phyloP scores from a whole-genome alignment of 78 protist genomes.

The Cavenderia fasciculata region DNA sequence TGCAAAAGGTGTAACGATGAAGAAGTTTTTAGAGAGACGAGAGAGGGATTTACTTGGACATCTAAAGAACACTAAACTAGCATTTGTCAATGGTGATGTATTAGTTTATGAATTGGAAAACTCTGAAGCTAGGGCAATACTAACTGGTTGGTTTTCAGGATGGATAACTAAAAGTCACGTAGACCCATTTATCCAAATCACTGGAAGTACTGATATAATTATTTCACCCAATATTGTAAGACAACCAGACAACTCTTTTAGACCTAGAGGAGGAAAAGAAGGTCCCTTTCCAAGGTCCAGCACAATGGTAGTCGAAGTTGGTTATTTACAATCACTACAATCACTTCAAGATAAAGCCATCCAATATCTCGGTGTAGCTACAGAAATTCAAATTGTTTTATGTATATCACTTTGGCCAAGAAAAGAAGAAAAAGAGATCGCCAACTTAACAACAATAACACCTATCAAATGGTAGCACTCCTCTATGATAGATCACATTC shows the following conservation, averaged over 20 bases:
- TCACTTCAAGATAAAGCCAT: background rate
- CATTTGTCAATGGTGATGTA: background rate
- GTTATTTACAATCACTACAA: background rate
- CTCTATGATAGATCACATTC: background rate
- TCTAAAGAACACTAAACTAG: slow-evolving; percentile 3
- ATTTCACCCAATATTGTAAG: background rate
- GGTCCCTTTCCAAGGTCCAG: slow-evolving; percentile 22
- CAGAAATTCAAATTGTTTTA: slow-evolving; percentile 5
- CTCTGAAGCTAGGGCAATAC: background rate
- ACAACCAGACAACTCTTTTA: background rate
- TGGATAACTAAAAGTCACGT: no score
- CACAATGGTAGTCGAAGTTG: slow-evolving; percentile 15
- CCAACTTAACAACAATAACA: background rate
- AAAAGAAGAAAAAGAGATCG: no score
- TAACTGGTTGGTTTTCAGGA: background rate
- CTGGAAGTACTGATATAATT: background rate
- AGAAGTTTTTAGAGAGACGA: background rate
- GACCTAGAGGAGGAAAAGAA: background rate
- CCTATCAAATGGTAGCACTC: background rate
- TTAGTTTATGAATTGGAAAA: background rate
- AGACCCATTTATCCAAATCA: background rate
- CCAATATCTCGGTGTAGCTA: background rate
- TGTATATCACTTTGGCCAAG: background rate
- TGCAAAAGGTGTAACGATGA: background rate
- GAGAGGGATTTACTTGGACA: background rate